Percentiles rank a stretch among this genome's conserved stretches.
Conservation (phyloP, 495 filamentous ascomycete genomes). For the Lichina pygmaea region DNA sequence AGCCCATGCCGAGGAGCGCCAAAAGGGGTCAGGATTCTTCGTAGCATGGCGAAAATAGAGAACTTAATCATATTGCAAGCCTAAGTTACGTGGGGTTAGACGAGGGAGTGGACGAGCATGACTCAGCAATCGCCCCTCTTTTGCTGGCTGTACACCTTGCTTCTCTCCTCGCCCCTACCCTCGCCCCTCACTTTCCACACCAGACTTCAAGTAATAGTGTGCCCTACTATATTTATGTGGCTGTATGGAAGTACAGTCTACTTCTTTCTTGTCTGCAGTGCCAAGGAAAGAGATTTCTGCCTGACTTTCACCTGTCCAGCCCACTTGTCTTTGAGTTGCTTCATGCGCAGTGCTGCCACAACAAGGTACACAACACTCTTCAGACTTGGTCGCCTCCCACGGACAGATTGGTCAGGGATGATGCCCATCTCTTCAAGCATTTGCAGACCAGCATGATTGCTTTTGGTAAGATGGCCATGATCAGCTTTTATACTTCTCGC, state of each 20-base stretch:
- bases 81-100: no score
- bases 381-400: constrained; percentile 16
- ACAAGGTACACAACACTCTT: constrained; percentile 23
- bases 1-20: no score
- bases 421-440: constrained; percentile 62
- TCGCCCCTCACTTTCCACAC: no score
- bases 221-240: no score
- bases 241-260: neutral
- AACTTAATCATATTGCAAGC: no score
- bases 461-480: constrained; percentile 13
- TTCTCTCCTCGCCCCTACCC: no score
- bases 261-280: neutral
- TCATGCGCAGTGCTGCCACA: constrained; percentile 27
- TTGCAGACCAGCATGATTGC: constrained; percentile 73
- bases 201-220: no score
- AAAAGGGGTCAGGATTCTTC: no score
- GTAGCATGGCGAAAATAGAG: no score
- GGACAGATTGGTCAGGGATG: constrained; percentile 16
- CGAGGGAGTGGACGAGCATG: neutral
- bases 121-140: neutral
- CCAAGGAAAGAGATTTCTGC: constrained; percentile 1
- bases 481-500: constrained; percentile 7
- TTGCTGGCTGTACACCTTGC: no score
- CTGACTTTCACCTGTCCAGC: constrained; percentile 10
- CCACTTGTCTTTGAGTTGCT: constrained; percentile 22